Conservation (phyloP, 2,329 filamentous ascomycete species). For the Acrocalymma vagum region DNA sequence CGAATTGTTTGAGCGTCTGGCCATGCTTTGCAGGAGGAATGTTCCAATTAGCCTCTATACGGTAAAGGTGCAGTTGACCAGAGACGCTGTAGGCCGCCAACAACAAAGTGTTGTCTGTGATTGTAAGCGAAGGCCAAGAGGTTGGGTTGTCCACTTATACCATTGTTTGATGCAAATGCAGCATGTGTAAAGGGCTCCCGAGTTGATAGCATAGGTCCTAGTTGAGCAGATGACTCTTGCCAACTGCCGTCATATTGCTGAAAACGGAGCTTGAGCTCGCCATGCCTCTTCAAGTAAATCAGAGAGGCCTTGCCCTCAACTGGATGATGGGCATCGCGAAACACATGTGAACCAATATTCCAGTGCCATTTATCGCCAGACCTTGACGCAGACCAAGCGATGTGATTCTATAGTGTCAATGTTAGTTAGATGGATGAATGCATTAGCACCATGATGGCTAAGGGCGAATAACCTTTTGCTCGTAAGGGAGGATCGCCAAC, state of each 20-base stretch:
- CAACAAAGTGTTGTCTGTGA: constrained; percentile 60
- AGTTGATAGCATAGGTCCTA: constrained; percentile 76
- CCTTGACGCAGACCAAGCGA: constrained; percentile 50
- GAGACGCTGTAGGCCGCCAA: constrained; percentile 74
- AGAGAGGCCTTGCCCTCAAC: constrained; percentile 75
- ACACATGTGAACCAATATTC: constrained; percentile 70
- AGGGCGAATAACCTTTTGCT: constrained; percentile 40
- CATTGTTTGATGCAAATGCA: constrained; percentile 69
- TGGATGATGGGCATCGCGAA: constrained; percentile 77
- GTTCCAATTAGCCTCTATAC: constrained; percentile 79
- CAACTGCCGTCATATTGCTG: constrained; percentile 77
- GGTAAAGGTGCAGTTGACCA: constrained; percentile 77
- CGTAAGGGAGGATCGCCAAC: constrained; percentile 64
- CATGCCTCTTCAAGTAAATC: constrained; percentile 78
- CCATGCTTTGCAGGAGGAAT: constrained; percentile 64
- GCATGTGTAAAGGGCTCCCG: constrained; percentile 54
- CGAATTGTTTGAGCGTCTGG: constrained; percentile 52
- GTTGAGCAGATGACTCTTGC: constrained; percentile 75
- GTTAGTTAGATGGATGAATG: constrained; percentile 6
- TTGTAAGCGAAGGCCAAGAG: constrained; percentile 5
- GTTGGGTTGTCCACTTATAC: constrained; percentile 62
- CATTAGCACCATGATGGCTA: too few species aligned
- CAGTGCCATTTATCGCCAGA: constrained; percentile 69
- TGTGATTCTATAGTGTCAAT: constrained; percentile 38
- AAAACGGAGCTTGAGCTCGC: constrained; percentile 78